Base-by-base conservation (phyloP, 1,284 basidiomycete genomes). In the Caloboletus firmus region DNA sequence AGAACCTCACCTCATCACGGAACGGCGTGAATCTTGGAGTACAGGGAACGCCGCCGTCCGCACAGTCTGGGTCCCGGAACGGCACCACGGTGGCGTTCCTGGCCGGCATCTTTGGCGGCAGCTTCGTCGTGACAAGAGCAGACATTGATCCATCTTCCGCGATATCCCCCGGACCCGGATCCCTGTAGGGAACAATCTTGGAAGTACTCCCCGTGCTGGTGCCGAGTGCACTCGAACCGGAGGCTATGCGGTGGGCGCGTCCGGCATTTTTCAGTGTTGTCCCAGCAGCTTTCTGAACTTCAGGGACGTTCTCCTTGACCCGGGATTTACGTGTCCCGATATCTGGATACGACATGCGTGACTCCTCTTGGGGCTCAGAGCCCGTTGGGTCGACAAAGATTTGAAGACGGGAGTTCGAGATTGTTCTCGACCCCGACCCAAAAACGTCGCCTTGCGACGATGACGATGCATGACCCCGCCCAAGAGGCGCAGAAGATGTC, bases 251-350 rank as follows among this genome's bases (percentile, higher is more conserved):
- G 62, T 79, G 79, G 28, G 81, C 68, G 54, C 76, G 76, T 28
- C 84, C 81, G 17, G 81, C 72, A 55, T 87, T 83, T 55, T 79
- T 82, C 44, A 90, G 58, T 22, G 79, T 87, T 49, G 85, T 78
- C 11, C 87, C 89, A 4, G 69, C 77, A 48, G 84, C 76, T 73
- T 86, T 87, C 66, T 80, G 81, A 20, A 81, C 79, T 66, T 85
- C 85, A 6, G 80, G 81, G 3, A 82, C 72, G 60, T 91, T 91
- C 73, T 91, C 89, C 61, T 90, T 91, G 55, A 88, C 74, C 48
- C 88, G 79, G 11, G 83, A 77, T 66, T 85, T 86, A 61, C 87
- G 85, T 55, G 87, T 84, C 18, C 87, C 89, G 1, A 91, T 68
- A 55, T 89, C 88, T 22, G 81, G 79, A 79, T 84, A 91, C 6